phyloP scores from a whole-genome alignment of 192 early-diverging fungal genomes.

The Cetraspora pellucida region DNA sequence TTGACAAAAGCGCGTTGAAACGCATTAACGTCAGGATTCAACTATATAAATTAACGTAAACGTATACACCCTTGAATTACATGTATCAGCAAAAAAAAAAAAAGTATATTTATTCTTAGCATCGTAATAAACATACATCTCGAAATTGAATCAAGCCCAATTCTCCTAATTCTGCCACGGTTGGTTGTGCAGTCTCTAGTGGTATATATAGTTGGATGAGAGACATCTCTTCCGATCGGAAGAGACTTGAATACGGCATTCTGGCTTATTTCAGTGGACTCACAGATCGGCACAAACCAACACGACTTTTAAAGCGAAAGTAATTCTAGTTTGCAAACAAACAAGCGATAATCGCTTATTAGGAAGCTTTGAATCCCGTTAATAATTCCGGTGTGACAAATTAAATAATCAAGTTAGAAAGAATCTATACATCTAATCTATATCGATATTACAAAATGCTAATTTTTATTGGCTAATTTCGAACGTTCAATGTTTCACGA shows the following conservation, averaged over 20 bases:
- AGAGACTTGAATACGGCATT: slow-evolving; percentile 63
- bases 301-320: too few species aligned
- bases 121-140: slow-evolving; percentile 65
- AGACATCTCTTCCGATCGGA: slow-evolving; percentile 95
- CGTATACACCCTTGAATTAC: not conserved
- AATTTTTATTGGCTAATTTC: too few species aligned
- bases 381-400: too few species aligned
- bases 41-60: slow-evolving; percentile 47
- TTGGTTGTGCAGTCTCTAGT: slow-evolving; percentile 87
- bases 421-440: too few species aligned
- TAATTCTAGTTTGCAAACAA: too few species aligned
- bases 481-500: too few species aligned
- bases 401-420: too few species aligned
- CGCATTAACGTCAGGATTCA: slow-evolving; percentile 92
- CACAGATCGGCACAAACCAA: too few species aligned
- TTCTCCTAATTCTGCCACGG: slow-evolving; percentile 93
- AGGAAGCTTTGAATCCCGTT: too few species aligned
- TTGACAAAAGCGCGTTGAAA: slow-evolving; percentile 96
- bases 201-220: slow-evolving; percentile 96
- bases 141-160: slow-evolving; percentile 92
- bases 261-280: not conserved
- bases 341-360: too few species aligned
- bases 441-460: too few species aligned
- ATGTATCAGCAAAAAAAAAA: not conserved
- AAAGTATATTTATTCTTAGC: not conserved